These are phyloP conservation scores for Trichocladium uniseriatum DNA, from an alignment of 495 filamentous ascomycete species.

Conservation along the genomic window DNA sequence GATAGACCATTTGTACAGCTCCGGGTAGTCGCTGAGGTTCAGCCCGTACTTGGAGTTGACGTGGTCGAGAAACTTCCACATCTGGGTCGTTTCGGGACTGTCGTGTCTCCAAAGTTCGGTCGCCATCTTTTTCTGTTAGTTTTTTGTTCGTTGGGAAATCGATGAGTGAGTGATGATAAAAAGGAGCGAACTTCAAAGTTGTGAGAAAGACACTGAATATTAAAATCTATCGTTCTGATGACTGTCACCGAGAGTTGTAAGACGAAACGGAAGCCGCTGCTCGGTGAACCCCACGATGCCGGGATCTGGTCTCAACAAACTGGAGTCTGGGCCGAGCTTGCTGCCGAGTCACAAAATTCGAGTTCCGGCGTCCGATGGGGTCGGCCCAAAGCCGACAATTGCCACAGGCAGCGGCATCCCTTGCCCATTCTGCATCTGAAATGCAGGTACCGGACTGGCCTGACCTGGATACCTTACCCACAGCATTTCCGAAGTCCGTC, in stretches of 20 bases:
- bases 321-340: no score
- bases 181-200: no score
- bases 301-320: no score
- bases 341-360: neutral
- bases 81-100: conserved; percentile 55
- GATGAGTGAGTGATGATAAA: no score
- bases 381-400: conserved; percentile 15
- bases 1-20: conserved; percentile 77
- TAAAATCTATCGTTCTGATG: no score
- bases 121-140: conserved; percentile 21
- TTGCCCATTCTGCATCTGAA: neutral
- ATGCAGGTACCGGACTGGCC: conserved; percentile 13
- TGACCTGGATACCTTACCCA: neutral
- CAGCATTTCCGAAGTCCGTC: neutral
- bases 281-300: no score
- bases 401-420: conserved; percentile 2
- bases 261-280: no score
- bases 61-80: conserved; percentile 58
- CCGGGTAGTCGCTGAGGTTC: conserved; percentile 53
- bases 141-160: no score
- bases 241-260: no score
- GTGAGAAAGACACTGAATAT: no score
- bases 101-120: conserved; percentile 63
- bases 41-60: conserved; percentile 59
- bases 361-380: conserved; percentile 4